Percentiles rank a stretch among this genome's conserved stretches.
These are phyloP conservation scores for Tirmania nivea DNA, from an alignment of 495 filamentous ascomycete genomes.

Conservation along the genomic window DNA sequence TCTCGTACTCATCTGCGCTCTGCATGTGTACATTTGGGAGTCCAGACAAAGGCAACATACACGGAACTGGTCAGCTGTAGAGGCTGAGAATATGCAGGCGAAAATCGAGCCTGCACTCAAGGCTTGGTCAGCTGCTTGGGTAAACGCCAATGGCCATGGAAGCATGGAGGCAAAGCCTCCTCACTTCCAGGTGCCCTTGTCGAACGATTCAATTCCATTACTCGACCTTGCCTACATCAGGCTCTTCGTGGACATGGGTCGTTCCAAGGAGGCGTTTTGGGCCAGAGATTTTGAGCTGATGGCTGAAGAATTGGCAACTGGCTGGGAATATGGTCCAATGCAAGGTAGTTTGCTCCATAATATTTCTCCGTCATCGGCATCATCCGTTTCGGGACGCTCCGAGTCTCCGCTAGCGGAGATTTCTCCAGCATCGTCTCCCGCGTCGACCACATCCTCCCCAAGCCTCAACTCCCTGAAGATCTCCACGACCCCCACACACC, in stretches of 20 bases:
- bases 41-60: slow-evolving; percentile 79
- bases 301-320: slow-evolving; percentile 71
- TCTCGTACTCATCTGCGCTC: slow-evolving; percentile 75
- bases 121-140: slow-evolving; percentile 92
- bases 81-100: slow-evolving; percentile 88
- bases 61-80: slow-evolving; percentile 71
- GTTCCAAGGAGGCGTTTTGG: slow-evolving; percentile 88
- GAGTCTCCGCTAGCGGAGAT: slow-evolving; percentile 29
- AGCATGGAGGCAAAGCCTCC: slow-evolving; percentile 46
- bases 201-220: slow-evolving; percentile 85
- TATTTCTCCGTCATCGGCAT: slow-evolving; percentile 23
- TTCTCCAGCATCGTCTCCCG: slow-evolving; percentile 33
- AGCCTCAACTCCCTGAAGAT: slow-evolving; percentile 4
- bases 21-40: slow-evolving; percentile 98
- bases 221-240: slow-evolving; percentile 86
- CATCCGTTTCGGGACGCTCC: slow-evolving; percentile 27
- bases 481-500: slow-evolving; percentile 10
- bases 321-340: slow-evolving; percentile 22
- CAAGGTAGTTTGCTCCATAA: slow-evolving; percentile 5
- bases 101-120: slow-evolving; percentile 87
- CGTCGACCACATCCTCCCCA: slow-evolving; percentile 30
- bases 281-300: slow-evolving; percentile 82
- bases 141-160: slow-evolving; percentile 65
- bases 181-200: slow-evolving; percentile 67
- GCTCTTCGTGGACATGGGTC: slow-evolving; percentile 76